phyloP scores from a whole-genome alignment of 306 rosid genomes.

The Cyclanthera cordifolia region DNA sequence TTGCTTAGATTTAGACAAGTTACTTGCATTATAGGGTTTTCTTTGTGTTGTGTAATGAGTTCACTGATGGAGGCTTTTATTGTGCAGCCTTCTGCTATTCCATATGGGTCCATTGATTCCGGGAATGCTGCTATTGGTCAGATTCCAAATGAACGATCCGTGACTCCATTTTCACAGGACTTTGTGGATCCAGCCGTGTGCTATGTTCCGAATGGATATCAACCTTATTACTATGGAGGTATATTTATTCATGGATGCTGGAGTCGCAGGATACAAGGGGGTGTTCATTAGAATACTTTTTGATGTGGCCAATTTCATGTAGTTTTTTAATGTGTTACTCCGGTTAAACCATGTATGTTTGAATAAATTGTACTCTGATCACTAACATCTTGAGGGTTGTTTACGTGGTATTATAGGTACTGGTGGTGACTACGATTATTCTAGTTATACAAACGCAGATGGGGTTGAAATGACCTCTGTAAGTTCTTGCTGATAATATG shows the following conservation, averaged over 20 bases:
- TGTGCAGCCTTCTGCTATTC: too few species aligned
- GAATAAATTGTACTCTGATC: neutral
- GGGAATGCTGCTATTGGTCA: slow-evolving; percentile 59
- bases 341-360: neutral
- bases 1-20: too few species aligned
- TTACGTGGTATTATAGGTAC: slow-evolving; percentile 55
- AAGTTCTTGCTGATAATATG: slow-evolving; percentile 10
- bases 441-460: slow-evolving; percentile 58
- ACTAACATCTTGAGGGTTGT: neutral
- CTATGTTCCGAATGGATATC: slow-evolving; percentile 67
- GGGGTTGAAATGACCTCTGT: slow-evolving; percentile 84
- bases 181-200: slow-evolving; percentile 60
- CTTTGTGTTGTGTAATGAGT: too few species aligned
- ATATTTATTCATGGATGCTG: neutral
- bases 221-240: slow-evolving; percentile 76
- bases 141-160: slow-evolving; percentile 68
- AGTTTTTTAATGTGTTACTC: neutral
- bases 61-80: too few species aligned
- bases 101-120: slow-evolving; percentile 60
- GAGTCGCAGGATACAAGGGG: neutral
- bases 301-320: neutral
- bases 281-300: neutral
- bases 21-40: too few species aligned
- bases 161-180: slow-evolving; percentile 59
- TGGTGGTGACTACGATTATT: slow-evolving; percentile 57